phyloP scores from a whole-genome alignment of 2,329 filamentous ascomycete genomes.

The Incumbomyces delicatus region DNA sequence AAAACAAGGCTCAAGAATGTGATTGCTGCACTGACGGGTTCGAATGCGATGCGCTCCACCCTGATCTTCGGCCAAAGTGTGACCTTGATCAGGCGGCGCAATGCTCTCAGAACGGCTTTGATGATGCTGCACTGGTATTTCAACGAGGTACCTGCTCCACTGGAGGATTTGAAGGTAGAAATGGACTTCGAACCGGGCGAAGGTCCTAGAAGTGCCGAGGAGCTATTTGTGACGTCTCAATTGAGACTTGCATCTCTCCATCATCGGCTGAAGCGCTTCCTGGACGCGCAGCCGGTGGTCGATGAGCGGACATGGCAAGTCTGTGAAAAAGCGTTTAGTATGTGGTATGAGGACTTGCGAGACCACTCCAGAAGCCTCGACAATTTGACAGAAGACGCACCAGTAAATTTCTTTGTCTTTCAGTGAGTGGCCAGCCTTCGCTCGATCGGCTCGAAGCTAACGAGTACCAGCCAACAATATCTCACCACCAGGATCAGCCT shows the following conservation, averaged over 20 bases:
- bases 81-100: background rate
- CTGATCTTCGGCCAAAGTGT: constrained; percentile 5
- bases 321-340: constrained; percentile 4
- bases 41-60: background rate
- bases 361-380: constrained; percentile 1
- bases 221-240: constrained; percentile 7
- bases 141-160: background rate
- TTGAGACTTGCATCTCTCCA: constrained; percentile 5
- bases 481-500: constrained; percentile 3
- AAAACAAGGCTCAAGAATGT: constrained; percentile 4
- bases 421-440: background rate
- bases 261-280: constrained; percentile 2
- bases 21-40: constrained; percentile 1
- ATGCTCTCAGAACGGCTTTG: constrained; percentile 3
- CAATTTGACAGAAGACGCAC: constrained; percentile 4
- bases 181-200: background rate
- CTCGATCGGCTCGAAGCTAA: background rate
- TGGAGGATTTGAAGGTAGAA: constrained; percentile 3
- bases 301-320: constrained; percentile 4
- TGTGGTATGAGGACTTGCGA: constrained; percentile 6
- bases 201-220: background rate
- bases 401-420: constrained; percentile 7
- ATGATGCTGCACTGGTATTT: constrained; percentile 9
- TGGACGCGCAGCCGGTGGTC: constrained; percentile 3
- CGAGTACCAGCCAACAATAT: constrained; percentile 1